Conservation (phyloP, 75 land plant genomes). For the Pinus taeda region DNA sequence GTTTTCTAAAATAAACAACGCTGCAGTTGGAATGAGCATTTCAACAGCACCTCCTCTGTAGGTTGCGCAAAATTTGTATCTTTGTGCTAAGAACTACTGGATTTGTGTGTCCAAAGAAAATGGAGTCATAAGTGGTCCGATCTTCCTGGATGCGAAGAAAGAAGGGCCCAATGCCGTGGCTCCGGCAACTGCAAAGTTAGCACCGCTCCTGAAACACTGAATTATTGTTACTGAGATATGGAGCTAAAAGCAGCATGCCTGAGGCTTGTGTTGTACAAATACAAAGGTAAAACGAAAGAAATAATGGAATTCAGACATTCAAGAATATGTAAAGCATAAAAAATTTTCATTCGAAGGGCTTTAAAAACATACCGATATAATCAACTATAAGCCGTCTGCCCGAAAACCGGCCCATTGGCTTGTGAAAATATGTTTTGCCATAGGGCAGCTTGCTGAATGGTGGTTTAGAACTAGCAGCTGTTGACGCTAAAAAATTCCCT, state of each 20-base stretch:
- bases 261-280: not conserved
- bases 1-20: too few relatives aligned
- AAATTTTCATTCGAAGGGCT: too few relatives aligned
- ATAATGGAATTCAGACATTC: not conserved
- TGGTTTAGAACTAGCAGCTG: not conserved
- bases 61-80: not conserved
- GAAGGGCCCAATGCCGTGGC: not conserved
- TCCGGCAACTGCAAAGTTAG: not conserved
- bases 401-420: conserved; percentile 34
- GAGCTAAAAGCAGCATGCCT: not conserved
- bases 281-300: not conserved
- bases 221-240: not conserved
- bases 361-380: conserved; percentile 18
- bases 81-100: not conserved
- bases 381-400: conserved; percentile 38
- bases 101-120: not conserved
- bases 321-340: too few relatives aligned
- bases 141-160: not conserved
- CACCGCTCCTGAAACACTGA: not conserved
- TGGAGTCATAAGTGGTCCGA: not conserved
- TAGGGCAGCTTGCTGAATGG: conserved; percentile 13
- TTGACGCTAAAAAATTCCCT: not conserved
- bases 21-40: too few relatives aligned
- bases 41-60: not conserved
- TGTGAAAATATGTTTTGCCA: conserved; percentile 30